Base-by-base conservation (phyloP, 371 early-diverging fungal genomes). In the Choanephora cucurbitarum region DNA sequence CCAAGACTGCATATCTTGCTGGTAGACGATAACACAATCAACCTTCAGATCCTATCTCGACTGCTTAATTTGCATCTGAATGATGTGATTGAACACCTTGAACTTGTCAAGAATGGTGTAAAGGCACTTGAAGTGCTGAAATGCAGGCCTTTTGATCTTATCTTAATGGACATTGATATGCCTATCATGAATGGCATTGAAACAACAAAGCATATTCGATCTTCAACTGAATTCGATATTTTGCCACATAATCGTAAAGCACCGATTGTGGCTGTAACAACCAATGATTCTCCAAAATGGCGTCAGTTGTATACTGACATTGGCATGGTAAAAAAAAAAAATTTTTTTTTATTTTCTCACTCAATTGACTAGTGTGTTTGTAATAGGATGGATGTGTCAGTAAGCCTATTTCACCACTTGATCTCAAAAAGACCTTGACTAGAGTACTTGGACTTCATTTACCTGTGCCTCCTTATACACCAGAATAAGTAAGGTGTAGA, bases 221-320 rank as follows among this genome's bases (percentile, higher is more conserved):
- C 55, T 24, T 57, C 52, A 3, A 52, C 66, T 8, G 73, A 77
- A 43, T 60, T 70, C 48, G 66, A 69, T 44, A 72, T 85, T 28
- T 58, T 83, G 40, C 55, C 62, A n/a, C 70, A 66, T 48, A 86
- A 86, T 65, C 69, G 74, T 43, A 67, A 50, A 7, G 69, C 80
- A 18, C 87, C 86, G 23, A 86, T 88, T 49, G 79, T 88, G 17
- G 89, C 89, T 6, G 81, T 86, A 19, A 86, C 89, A n/a, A 86
- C 89, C 46, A 79, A 79, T 43, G 78, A 74, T 44, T 64, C 73
- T 0, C 28, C 51, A 2, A 52, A 58, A 19, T 66, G 66, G 69
- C 52, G 59, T 13, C 57, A 60, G 17, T 42, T 50, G 7, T 75
- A 75, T 44, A 54, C 50, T 15, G 57, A 63, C 6, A 57, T 58